Conservation (phyloP, 306 rosid species). For the Corylus avellana region DNA sequence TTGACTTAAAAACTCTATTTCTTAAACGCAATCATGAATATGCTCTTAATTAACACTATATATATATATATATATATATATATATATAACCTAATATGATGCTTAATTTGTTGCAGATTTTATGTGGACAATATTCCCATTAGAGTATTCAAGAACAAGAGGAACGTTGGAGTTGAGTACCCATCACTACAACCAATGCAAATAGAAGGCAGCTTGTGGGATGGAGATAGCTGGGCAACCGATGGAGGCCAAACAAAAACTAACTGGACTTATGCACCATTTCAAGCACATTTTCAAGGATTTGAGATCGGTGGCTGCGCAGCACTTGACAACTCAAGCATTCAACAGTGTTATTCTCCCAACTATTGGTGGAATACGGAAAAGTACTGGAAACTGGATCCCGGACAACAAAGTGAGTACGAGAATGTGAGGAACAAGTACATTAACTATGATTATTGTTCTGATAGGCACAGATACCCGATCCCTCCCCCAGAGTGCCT, state of each 20-base stretch:
- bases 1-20: too few species aligned
- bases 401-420: conserved; percentile 5
- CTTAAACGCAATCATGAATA: too few species aligned
- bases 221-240: conserved; percentile 61
- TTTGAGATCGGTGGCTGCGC: conserved; percentile 44
- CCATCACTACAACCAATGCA: conserved; percentile 46
- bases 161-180: conserved; percentile 28
- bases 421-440: conserved; percentile 30
- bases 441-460: conserved; percentile 54
- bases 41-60: too few species aligned
- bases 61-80: too few species aligned
- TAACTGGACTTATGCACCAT: conserved; percentile 54
- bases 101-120: conserved; percentile 32
- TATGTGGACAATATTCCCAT: conserved; percentile 49
- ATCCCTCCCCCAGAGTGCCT: conserved; percentile 53
- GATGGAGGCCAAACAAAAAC: conserved; percentile 48
- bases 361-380: conserved; percentile 44
- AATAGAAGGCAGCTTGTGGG: conserved; percentile 49
- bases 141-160: conserved; percentile 45
- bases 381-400: conserved; percentile 35
- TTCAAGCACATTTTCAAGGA: conserved; percentile 46
- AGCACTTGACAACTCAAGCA: conserved; percentile 1
- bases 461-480: conserved; percentile 31
- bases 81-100: too few species aligned
- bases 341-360: conserved; percentile 30